Conservation (phyloP, 2,329 filamentous ascomycete species). For the Trichoderma harzianum region DNA sequence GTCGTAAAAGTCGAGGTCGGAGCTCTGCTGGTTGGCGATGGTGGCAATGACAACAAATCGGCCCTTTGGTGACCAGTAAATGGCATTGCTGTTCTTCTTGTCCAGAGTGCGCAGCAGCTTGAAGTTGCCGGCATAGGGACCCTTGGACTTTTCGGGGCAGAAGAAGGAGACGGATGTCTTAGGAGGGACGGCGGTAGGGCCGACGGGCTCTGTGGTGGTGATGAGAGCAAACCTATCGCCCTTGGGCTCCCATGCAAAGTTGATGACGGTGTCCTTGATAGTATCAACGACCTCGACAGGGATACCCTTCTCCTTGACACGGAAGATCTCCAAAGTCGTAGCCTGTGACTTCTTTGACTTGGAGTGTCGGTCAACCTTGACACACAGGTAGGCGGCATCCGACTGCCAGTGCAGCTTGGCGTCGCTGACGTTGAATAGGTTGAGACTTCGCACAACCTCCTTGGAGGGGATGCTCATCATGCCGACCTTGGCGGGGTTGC, state of each 20-base stretch:
- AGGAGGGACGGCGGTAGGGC: slow-evolving; percentile 75
- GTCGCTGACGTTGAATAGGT: slow-evolving; percentile 96
- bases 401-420: slow-evolving; percentile 99
- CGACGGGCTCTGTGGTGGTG: slow-evolving; percentile 80
- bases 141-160: slow-evolving; percentile 93
- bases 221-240: slow-evolving; percentile 97
- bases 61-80: slow-evolving; percentile 97
- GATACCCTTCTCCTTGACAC: slow-evolving; percentile 93
- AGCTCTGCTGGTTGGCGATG: slow-evolving; percentile 87
- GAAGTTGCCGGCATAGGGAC: slow-evolving; percentile 79
- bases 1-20: slow-evolving; percentile 96
- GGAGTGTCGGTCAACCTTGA: slow-evolving; percentile 97
- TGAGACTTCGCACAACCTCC: slow-evolving; percentile 88
- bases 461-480: slow-evolving; percentile 96
- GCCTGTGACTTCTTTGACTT: slow-evolving; percentile 98
- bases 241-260: slow-evolving; percentile 99
- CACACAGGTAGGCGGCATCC: slow-evolving; percentile 87
- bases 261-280: slow-evolving; percentile 98
- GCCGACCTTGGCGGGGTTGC: slow-evolving; percentile 94
- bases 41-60: slow-evolving; percentile 94
- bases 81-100: slow-evolving; percentile 99
- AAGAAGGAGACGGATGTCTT: slow-evolving; percentile 97
- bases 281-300: slow-evolving; percentile 97
- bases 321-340: slow-evolving; percentile 98
- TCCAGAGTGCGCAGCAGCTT: slow-evolving; percentile 92